phyloP scores from a whole-genome alignment of 1,139 yeast genomes.

The Geotrichum macrosporum region DNA sequence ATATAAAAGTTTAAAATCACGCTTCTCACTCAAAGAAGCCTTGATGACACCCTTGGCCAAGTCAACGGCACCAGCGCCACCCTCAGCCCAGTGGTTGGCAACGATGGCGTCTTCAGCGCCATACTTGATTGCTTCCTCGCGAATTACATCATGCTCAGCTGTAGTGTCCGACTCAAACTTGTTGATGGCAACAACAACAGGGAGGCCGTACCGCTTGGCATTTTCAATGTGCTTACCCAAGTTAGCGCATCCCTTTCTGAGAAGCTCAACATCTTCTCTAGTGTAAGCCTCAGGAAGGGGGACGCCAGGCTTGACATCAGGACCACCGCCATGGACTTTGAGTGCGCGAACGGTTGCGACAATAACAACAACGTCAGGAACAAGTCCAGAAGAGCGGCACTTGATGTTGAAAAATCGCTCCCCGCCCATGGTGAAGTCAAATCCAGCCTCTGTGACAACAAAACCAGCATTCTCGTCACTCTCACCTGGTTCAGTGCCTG shows the following conservation, averaged over 20 bases:
- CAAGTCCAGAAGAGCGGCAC: conserved; percentile 87
- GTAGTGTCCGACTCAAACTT: conserved; percentile 81
- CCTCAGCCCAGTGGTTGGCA: conserved; percentile 97
- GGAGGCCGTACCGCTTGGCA: conserved; percentile 82
- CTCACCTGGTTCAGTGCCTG: conserved; percentile 61
- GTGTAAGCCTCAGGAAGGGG: conserved; percentile 84
- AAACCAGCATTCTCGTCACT: conserved; percentile 70
- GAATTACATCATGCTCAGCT: conserved; percentile 78
- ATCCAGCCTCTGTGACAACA: conserved; percentile 96
- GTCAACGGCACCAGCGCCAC: conserved; percentile 89
- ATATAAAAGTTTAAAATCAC: conserved; percentile 67
- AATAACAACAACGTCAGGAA: conserved; percentile 88
- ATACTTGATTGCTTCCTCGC: conserved; percentile 79
- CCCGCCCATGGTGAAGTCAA: conserved; percentile 99
- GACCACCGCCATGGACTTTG: conserved; percentile 98
- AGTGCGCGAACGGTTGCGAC: conserved; percentile 97
- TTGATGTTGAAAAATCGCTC: conserved; percentile 95
- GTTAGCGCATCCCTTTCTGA: conserved; percentile 81
- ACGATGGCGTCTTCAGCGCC: conserved; percentile 94
- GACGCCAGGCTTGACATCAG: conserved; percentile 94
- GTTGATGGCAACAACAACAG: conserved; percentile 95
- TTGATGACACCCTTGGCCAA: conserved; percentile 81
- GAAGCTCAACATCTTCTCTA: conserved; percentile 78
- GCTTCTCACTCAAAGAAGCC: conserved; percentile 55
- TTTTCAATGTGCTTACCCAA: conserved; percentile 87